Base-by-base conservation (phyloP, 805 yeast genomes). In the Myxozyma monticola region DNA sequence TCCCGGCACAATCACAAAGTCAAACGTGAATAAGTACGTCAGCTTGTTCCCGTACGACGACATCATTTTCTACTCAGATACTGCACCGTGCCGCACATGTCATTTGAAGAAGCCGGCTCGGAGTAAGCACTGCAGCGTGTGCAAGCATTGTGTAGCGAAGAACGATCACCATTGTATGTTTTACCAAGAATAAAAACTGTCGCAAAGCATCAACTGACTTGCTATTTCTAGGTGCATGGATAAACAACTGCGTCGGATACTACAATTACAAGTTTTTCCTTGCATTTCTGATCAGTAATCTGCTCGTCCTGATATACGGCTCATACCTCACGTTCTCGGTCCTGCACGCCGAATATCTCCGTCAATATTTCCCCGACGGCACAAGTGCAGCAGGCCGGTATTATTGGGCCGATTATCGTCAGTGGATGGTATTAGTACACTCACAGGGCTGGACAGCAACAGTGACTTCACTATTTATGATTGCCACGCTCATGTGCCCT, bases 231-330 rank as follows among this genome's bases (percentile, higher is more conserved):
- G 60, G 60, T 45, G 57, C 80, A 14, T 81, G 84, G 83, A 66
- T 80, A 50, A 80, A 80, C 65, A 80, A 78, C 57, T 80, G 85
- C 60, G 71, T 81, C 20, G 85, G 85, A 4, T 70, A 72, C 55
- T 73, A 76, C 39, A 87, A 87, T 63, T 81, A 76, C 64, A 65
- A 73, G 34, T 83, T 78, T 74, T 87, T 87, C 61, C 58, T 81
- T 46, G 57, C 68, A 3, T 86, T 81, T 57, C 64, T 87, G 40
- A 37, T 76, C 0, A 66, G 76, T 37, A 84, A 86, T 59, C 48
- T 68, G 12, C 41, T 70, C 5, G 68, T 76, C 7, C 62, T 79
- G 42, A 52, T 65, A 2, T 78, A 79, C 64, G 84, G 78, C 0
- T 62, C 69, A n/a, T 26, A 67, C 10, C 52, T 69, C 25, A 56